Evolutionary conservation across 495 filamentous ascomycete genomes (phyloP).

Genomic region (Penicillium parvum): DNA sequence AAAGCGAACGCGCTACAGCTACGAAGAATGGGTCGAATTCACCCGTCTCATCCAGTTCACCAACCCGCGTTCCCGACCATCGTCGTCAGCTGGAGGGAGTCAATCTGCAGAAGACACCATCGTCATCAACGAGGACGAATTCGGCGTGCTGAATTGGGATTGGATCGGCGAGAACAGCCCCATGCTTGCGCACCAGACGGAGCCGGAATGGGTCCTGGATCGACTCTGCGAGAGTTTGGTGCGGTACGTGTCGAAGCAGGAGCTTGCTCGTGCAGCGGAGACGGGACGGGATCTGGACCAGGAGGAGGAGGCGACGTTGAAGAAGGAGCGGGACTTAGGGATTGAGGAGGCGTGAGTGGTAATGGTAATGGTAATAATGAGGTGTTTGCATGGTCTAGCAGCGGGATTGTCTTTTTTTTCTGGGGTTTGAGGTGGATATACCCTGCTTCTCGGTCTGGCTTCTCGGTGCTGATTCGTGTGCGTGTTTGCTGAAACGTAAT

Average conservation of each 20-base stretch:
- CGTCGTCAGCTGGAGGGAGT: not conserved
- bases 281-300: constrained; percentile 1
- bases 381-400: no score
- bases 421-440: not conserved
- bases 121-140: constrained; percentile 48
- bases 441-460: no score
- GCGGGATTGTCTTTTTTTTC: no score
- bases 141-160: constrained; percentile 59
- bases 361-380: not conserved
- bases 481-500: no score
- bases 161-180: constrained; percentile 64
- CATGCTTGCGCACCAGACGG: constrained; percentile 51
- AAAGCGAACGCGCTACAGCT: constrained; percentile 47
- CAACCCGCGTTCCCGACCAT: constrained; percentile 22
- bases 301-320: constrained; percentile 22
- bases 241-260: constrained; percentile 45
- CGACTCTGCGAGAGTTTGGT: constrained; percentile 56
- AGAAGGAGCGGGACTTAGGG: constrained; percentile 28
- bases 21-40: constrained; percentile 63
- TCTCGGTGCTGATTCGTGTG: no score
- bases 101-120: not conserved
- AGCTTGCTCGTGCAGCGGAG: constrained; percentile 8
- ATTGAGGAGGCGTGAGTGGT: constrained; percentile 14
- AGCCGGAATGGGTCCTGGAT: constrained; percentile 58
- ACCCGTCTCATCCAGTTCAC: constrained; percentile 58